Evolutionary conservation across 108 stramenopile species (phyloP).

Genomic region (Skeletonema menzelii): DNA sequence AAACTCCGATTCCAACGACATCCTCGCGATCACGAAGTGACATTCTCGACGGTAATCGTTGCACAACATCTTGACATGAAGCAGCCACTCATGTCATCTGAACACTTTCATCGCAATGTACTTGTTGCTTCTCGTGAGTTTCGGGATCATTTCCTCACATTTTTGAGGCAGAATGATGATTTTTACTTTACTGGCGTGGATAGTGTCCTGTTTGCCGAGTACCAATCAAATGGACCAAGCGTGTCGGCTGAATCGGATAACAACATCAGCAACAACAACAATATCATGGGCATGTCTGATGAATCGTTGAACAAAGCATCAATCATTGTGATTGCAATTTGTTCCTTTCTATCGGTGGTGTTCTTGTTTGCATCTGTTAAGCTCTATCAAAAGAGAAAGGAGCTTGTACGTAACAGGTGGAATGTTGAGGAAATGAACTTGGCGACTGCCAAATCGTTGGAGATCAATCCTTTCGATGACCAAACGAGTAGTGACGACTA

Average conservation of each 20-base stretch:
- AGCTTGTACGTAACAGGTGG: neutral
- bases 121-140: neutral
- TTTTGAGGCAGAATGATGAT: neutral
- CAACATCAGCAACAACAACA: neutral
- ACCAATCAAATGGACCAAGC: neutral
- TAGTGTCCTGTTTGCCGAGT: neutral
- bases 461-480: neutral
- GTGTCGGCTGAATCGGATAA: neutral
- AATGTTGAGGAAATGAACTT: neutral
- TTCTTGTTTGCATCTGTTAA: slow-evolving; percentile 1
- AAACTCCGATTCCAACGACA: too few species aligned
- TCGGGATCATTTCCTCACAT: neutral
- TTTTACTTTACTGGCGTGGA: neutral
- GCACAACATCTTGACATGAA: neutral
- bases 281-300: neutral
- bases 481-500: neutral
- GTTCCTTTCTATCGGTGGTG: neutral
- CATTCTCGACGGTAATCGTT: neutral
- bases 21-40: neutral
- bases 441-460: neutral
- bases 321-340: neutral
- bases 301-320: neutral
- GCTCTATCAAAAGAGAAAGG: slow-evolving; percentile 2
- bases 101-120: neutral
- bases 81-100: neutral